Base-by-base conservation (phyloP, 2,329 filamentous ascomycete species). In the Dactylellina drechsleri region DNA sequence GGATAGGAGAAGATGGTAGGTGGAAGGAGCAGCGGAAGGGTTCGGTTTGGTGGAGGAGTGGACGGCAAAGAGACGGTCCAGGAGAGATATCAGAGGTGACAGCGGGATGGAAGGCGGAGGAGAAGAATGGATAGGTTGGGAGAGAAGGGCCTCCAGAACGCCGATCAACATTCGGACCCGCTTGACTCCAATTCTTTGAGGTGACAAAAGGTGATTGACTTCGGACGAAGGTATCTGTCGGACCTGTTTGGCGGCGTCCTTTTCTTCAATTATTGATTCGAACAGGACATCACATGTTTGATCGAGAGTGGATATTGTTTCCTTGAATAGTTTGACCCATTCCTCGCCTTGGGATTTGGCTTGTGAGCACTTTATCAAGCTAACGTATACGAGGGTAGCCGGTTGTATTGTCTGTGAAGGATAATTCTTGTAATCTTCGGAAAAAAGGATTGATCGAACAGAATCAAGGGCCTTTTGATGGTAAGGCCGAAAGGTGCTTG, bases 401-500 rank as follows among this genome's bases (percentile, higher is more conserved):
- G 61, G 50, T 1, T 52, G 1, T 8, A 70, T 6, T 3, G 66
- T 23, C 0, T 76, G 36, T 12, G 53, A n/a, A 7, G 72, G 5
- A 8, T 70, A 64, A 53, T 40, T 52, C 13, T 57, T 76, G 12
- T 66, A 53, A 18, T 70, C 65, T 15, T 76, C 65, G 13, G 59
- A 56, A 45, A 76, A 71, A 0, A 76, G 23, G 10, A 76, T 71
- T 1, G 61, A 71, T 18, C 60, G 40, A 13, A 68, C 60, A 6
- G 66, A 41, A 2, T 61, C 56, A 8, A 61, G 68, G 0, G 76
- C 62, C 45, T 76, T 77, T 20, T 77, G 64, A 1, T 74, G 62
- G 36, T 79, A 78, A 10, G 78, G 79, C 1, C 79, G 66, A 59
- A 79, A 80, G 2, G 79, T 79, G 6, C 78, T 77, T 16, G 79